phyloP scores from a whole-genome alignment of 805 yeast genomes.

The Myxozyma melibiosi region DNA sequence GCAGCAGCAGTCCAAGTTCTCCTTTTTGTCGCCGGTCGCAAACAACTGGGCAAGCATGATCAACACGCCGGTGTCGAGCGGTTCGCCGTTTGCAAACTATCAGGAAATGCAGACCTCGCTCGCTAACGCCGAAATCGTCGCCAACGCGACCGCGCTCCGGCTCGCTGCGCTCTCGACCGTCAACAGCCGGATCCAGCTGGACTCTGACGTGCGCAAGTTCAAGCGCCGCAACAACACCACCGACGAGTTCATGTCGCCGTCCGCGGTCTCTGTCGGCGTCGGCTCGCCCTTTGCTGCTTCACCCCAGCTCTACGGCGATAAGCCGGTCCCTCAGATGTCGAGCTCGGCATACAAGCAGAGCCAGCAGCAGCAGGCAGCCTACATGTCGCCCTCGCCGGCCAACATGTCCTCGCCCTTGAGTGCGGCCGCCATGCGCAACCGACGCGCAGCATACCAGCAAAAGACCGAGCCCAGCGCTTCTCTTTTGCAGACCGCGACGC shows the following conservation, averaged over 20 bases:
- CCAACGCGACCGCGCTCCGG: slow-evolving; percentile 51
- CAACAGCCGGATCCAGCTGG: slow-evolving; percentile 53
- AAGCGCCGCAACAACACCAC: slow-evolving; percentile 27
- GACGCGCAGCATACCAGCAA: slow-evolving; percentile 6
- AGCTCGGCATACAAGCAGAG: slow-evolving; percentile 7
- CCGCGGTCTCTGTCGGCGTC: not conserved
- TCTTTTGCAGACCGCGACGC: not conserved
- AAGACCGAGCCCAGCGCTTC: slow-evolving; percentile 12
- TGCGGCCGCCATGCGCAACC: slow-evolving; percentile 9
- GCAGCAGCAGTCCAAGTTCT: slow-evolving; percentile 4
- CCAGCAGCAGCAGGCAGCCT: slow-evolving; percentile 2
- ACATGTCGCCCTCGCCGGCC: slow-evolving; percentile 19
- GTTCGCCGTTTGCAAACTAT: slow-evolving; percentile 12
- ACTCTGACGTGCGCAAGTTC: slow-evolving; percentile 42
- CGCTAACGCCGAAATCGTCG: slow-evolving; percentile 38
- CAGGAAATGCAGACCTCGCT: not conserved
- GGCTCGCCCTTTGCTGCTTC: not conserved
- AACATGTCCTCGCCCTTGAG: slow-evolving; percentile 12
- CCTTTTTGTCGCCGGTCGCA: slow-evolving; percentile 19
- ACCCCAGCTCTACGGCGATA: no score
- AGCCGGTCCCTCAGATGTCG: no score
- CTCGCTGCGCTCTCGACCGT: slow-evolving; percentile 69
- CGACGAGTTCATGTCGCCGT: not conserved
- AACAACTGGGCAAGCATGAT: slow-evolving; percentile 40
- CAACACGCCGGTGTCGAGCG: slow-evolving; percentile 36